These are phyloP conservation scores for Mycena epipterygia DNA, from an alignment of 768 basidiomycete genomes.

Conservation along the genomic window DNA sequence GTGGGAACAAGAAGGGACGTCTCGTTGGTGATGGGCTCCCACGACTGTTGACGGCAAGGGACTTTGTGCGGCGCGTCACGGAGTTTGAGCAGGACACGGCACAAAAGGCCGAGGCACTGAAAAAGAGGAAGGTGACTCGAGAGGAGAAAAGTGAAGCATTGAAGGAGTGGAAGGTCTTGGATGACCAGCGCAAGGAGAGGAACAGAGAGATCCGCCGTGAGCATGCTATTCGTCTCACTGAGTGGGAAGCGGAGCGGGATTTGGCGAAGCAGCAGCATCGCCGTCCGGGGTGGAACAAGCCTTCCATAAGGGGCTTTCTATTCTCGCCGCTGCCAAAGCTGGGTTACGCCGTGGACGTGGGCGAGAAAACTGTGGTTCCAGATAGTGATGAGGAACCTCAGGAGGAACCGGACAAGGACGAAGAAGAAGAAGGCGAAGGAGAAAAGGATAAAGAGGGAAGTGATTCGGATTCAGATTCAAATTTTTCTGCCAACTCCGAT, in stretches of 20 bases:
- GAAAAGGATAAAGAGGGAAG: background rate
- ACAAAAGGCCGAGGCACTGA: constrained; percentile 27
- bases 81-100: constrained; percentile 23
- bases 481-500: background rate
- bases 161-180: constrained; percentile 38
- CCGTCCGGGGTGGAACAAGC: constrained; percentile 19
- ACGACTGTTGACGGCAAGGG: constrained; percentile 37
- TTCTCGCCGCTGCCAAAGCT: constrained; percentile 15
- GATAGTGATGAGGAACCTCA: background rate
- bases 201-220: constrained; percentile 17
- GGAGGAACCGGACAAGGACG: too few species aligned
- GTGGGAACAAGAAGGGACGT: constrained; percentile 29
- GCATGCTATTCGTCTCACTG: background rate
- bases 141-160: constrained; percentile 24
- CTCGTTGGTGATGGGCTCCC: constrained; percentile 43
- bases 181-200: constrained; percentile 27
- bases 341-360: background rate
- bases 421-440: too few species aligned
- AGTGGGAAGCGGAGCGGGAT: constrained; percentile 29
- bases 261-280: background rate
- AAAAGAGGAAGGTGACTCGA: constrained; percentile 23
- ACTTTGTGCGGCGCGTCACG: constrained; percentile 36
- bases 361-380: constrained; percentile 2
- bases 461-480: background rate
- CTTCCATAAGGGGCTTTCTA: background rate